phyloP scores from a whole-genome alignment of 1,139 yeast genomes.

The Meyerozyma guilliermondii region DNA sequence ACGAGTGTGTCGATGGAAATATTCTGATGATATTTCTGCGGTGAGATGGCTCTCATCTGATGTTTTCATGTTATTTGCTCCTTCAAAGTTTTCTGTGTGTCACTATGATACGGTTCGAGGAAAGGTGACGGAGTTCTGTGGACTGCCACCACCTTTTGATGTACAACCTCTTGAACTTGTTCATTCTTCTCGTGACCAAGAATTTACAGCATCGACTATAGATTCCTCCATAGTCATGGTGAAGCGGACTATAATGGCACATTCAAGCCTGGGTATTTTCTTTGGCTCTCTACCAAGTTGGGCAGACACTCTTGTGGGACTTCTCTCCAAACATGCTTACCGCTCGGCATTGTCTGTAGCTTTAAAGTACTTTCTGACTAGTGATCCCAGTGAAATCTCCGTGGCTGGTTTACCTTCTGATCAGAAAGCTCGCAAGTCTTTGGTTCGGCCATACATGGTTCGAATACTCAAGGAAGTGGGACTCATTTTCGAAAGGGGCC shows the following conservation, averaged over 20 bases:
- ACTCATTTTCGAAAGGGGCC: not conserved
- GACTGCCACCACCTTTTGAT: not conserved
- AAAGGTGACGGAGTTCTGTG: not conserved
- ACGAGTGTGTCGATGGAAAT: slow-evolving; percentile 42
- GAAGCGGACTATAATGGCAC: not conserved
- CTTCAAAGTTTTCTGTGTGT: not conserved
- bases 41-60: slow-evolving; percentile 58
- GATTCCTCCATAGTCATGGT: not conserved
- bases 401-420: slow-evolving; percentile 52
- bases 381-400: slow-evolving; percentile 42
- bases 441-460: slow-evolving; percentile 52
- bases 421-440: slow-evolving; percentile 34
- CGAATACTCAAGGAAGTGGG: slow-evolving; percentile 44
- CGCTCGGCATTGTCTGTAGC: slow-evolving; percentile 53
- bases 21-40: slow-evolving; percentile 31
- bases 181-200: not conserved
- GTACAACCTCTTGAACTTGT: not conserved
- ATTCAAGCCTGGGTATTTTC: slow-evolving; percentile 33
- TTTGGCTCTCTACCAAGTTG: slow-evolving; percentile 47
- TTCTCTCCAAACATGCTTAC: slow-evolving; percentile 47
- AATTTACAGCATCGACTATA: not conserved
- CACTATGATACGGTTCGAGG: not conserved
- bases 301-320: slow-evolving; percentile 59
- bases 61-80: slow-evolving; percentile 22
- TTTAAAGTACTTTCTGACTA: slow-evolving; percentile 42